Conservation (phyloP, 2,329 filamentous ascomycete species). For the Mariannaea elegans region DNA sequence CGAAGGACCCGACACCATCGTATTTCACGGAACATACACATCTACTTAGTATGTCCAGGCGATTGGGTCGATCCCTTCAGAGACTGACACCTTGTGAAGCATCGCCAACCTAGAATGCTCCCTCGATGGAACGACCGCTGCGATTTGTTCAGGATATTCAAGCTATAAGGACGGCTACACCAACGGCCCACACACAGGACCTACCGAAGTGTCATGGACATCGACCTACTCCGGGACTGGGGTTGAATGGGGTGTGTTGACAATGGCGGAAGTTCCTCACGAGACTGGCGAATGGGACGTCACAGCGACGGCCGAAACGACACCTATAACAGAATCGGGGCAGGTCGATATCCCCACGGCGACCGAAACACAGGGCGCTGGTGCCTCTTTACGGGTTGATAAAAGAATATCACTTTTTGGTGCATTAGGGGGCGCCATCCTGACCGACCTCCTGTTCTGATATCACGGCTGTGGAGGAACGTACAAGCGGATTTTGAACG, state of each 20-base stretch:
- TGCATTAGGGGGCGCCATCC: constrained; percentile 7
- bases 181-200: constrained; percentile 51
- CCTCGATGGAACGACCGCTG: constrained; percentile 52
- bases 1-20: constrained; percentile 55
- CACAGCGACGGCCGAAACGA: constrained; percentile 30
- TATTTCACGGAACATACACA: constrained; percentile 54
- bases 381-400: background rate
- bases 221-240: constrained; percentile 53
- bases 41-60: constrained; percentile 51
- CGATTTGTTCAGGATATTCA: constrained; percentile 59
- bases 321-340: constrained; percentile 26
- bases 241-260: constrained; percentile 56
- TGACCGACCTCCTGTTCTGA: constrained; percentile 17
- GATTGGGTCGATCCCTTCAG: background rate
- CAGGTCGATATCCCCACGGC: constrained; percentile 28
- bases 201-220: constrained; percentile 56
- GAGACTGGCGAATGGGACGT: constrained; percentile 39
- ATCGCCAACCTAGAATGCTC: constrained; percentile 56
- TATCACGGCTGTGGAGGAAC: background rate
- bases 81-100: constrained; percentile 36
- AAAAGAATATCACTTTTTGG: constrained; percentile 6
- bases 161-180: constrained; percentile 52
- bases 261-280: constrained; percentile 50
- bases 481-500: background rate
- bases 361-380: constrained; percentile 21